Evolutionary conservation across 441 rosid species (phyloP).

Genomic region (Codiaeum variegatum): DNA sequence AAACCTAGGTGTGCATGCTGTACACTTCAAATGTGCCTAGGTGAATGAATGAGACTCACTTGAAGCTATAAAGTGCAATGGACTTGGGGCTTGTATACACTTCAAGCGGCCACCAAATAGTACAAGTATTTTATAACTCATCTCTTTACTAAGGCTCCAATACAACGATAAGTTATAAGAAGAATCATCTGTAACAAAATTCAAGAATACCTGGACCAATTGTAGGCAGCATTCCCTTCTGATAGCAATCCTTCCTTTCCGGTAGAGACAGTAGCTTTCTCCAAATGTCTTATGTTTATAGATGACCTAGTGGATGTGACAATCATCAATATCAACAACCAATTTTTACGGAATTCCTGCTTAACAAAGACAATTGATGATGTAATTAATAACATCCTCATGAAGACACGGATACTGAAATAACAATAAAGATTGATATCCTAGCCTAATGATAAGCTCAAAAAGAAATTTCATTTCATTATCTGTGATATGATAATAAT

Average conservation of each 20-base stretch:
- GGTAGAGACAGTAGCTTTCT: constrained; percentile 97
- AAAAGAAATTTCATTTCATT: background rate
- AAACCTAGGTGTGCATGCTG: background rate
- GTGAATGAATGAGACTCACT: background rate
- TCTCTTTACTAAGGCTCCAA: background rate
- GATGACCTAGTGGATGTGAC: constrained; percentile 97
- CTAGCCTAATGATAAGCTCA: background rate
- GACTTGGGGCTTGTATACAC: background rate
- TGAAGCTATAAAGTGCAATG: background rate
- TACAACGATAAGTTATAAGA: background rate
- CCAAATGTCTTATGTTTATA: constrained; percentile 92
- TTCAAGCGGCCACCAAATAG: background rate
- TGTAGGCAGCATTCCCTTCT: constrained; percentile 99
- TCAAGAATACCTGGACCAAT: constrained; percentile 84
- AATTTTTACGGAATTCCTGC: constrained; percentile 96
- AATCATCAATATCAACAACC: constrained; percentile 92
- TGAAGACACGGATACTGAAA: constrained; percentile 11
- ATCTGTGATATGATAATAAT: background rate
- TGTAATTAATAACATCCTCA: constrained; percentile 10
- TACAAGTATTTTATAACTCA: background rate
- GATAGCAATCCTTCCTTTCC: constrained; percentile 99
- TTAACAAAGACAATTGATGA: constrained; percentile 25
- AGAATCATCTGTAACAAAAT: background rate
- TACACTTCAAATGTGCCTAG: background rate
- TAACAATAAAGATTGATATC: background rate